Percentiles rank a stretch among this genome's conserved stretches.
Evolutionary conservation across 2,329 filamentous ascomycete species (phyloP).

Genomic region (Ceratocystis huliohia): DNA sequence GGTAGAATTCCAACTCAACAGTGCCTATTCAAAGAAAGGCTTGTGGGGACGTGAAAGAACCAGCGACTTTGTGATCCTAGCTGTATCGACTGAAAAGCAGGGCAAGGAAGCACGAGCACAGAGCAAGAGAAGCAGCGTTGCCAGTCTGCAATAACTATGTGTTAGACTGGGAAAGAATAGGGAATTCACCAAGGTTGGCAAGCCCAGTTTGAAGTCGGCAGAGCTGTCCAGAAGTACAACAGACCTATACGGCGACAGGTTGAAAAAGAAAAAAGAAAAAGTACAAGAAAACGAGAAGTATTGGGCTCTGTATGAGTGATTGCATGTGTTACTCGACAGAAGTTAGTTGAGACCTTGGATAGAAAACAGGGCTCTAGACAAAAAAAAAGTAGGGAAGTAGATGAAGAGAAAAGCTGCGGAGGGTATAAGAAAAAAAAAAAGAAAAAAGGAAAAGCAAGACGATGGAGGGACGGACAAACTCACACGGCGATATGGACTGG

Average conservation of each 20-base stretch:
- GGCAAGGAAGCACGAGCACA: not conserved
- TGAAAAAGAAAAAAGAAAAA: too few relatives aligned
- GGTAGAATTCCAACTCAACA: not conserved
- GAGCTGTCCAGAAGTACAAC: too few relatives aligned
- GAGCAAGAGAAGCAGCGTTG: not conserved
- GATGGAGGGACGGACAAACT: not conserved
- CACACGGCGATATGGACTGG: conserved; percentile 1
- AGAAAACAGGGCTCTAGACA: not conserved
- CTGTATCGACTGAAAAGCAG: not conserved
- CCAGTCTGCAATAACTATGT: not conserved
- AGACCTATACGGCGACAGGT: too few relatives aligned
- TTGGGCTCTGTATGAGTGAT: not conserved
- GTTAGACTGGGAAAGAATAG: too few relatives aligned
- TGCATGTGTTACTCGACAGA: not conserved
- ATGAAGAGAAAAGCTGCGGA: not conserved
- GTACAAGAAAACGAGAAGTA: too few relatives aligned
- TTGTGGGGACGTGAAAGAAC: not conserved
- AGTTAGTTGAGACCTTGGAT: not conserved
- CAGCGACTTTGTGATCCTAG: not conserved
- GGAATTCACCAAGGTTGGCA: too few relatives aligned
- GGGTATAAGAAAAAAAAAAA: conserved; percentile 6
- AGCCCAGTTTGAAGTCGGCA: too few relatives aligned
- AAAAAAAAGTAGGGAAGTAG: not conserved
- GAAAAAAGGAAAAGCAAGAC: conserved; percentile 10
- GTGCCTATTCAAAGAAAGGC: not conserved